Base-by-base conservation (phyloP, 1,139 yeast species). In the Candida sanyaensis region DNA sequence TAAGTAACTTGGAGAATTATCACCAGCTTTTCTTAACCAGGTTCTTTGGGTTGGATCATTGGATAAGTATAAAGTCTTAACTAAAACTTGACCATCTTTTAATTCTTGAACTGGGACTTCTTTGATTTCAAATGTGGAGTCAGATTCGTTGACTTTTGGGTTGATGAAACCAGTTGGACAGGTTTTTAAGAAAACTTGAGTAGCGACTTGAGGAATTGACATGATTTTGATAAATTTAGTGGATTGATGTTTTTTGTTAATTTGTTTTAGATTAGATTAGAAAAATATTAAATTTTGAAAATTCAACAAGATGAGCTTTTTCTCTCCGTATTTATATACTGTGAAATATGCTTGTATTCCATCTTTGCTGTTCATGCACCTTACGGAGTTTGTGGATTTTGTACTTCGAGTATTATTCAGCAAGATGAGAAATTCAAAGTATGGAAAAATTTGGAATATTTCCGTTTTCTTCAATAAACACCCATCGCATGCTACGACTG, bases 21-120 rank as follows among this genome's bases (percentile, higher is more conserved):
- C 63, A 12, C 71, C 62, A 48, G 64, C 69, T 49, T 71, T 71
- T 50, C 69, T 71, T 44, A 83, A 81, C 86, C 87, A 83, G 44
- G 77, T 74, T 62, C 84, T 78, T 60, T 83, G 88, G 9, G 86
- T 80, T 12, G 89, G 88, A 59, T 84, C 89, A 57, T 84, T 82
- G 37, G 88, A 81, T n/a, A 83, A 59, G 49, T 73, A 75, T 42
- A 78, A 54, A 6, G 72, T 63, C 61, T 80, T 76, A 27, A 82
- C 68, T 32, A 81, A 65, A 6, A 82, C 51, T 52, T 82, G 76
- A 37, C 73, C 78, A 1, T 70, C 73, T 49, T 69, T 56, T 45
- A 80, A 58, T 10, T 49, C 55, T 12, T 49, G 49, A 5, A 50
- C 44, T 9, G 53, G 43, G n/a, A 46, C 50, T 27, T 52, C 43